These are phyloP conservation scores for Cladophialophora carrionii DNA, from an alignment of 2,329 filamentous ascomycete genomes.

Conservation along the genomic window DNA sequence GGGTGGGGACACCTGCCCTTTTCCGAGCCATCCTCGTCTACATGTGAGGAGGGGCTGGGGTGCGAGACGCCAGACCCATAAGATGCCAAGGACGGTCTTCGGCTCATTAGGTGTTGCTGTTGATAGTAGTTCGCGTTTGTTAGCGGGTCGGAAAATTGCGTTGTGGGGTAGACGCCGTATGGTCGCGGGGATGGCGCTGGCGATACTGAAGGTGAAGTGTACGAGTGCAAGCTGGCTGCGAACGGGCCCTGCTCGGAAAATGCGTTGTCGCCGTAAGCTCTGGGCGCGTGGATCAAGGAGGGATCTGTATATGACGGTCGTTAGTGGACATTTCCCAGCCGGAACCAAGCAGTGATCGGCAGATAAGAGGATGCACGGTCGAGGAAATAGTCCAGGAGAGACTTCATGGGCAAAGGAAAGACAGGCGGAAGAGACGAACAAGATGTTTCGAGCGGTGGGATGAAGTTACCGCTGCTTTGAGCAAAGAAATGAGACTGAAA, in stretches of 20 bases:
- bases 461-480: conserved; percentile 59
- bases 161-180: conserved; percentile 39
- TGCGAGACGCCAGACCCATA: conserved; percentile 67
- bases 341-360: neutral
- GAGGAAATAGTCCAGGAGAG: conserved; percentile 25
- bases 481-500: conserved; percentile 54
- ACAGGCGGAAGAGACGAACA: conserved; percentile 53
- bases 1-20: conserved; percentile 77
- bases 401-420: conserved; percentile 31
- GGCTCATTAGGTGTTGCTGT: conserved; percentile 37
- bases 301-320: conserved; percentile 29
- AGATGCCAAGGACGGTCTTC: conserved; percentile 64
- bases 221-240: conserved; percentile 43
- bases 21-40: conserved; percentile 63
- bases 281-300: conserved; percentile 32
- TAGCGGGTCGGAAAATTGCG: conserved; percentile 39
- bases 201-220: conserved; percentile 44
- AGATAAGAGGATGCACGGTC: neutral
- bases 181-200: conserved; percentile 41
- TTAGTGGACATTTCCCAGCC: conserved; percentile 20
- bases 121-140: conserved; percentile 38
- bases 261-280: conserved; percentile 24
- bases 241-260: conserved; percentile 25
- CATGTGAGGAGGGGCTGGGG: conserved; percentile 62
- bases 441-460: conserved; percentile 57